A percentile compares a stretch with the other conserved stretches of the same genome.
These are phyloP conservation scores for Ophiostoma ulmi DNA, from an alignment of 2,329 filamentous ascomycete genomes.

Conservation along the genomic window DNA sequence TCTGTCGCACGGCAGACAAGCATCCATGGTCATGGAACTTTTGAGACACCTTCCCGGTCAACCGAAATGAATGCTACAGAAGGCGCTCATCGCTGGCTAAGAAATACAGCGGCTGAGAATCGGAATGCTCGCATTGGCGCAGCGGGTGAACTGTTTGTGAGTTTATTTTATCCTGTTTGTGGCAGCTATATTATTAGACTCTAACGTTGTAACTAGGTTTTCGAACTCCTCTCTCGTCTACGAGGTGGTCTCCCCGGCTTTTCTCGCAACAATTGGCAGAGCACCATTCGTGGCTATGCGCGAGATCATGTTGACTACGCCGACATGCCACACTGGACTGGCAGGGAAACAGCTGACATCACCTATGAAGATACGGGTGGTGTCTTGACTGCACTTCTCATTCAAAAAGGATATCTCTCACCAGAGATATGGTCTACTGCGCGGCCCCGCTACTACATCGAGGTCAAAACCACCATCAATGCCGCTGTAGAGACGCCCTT, in stretches of 20 bases:
- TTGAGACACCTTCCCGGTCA: not conserved
- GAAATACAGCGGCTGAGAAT: not conserved
- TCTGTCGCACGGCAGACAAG: not conserved
- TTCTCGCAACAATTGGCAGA: slow-evolving; percentile 42
- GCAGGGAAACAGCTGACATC: slow-evolving; percentile 45
- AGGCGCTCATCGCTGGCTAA: slow-evolving; percentile 11
- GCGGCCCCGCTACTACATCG: slow-evolving; percentile 42
- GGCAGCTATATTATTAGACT: not conserved
- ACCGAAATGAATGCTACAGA: not conserved
- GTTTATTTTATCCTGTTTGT: not conserved
- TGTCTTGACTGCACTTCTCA: slow-evolving; percentile 35
- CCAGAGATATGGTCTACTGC: slow-evolving; percentile 30
- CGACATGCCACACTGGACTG: slow-evolving; percentile 38
- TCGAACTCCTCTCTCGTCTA: not conserved
- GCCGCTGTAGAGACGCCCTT: slow-evolving; percentile 38
- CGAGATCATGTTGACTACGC: slow-evolving; percentile 39
- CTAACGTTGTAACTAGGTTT: not conserved
- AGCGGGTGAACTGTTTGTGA: slow-evolving; percentile 19
- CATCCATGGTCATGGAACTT: not conserved
- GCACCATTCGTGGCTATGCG: slow-evolving; percentile 42
- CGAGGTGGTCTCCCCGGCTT: slow-evolving; percentile 32
- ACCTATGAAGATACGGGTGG: slow-evolving; percentile 39
- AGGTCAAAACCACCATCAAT: slow-evolving; percentile 47
- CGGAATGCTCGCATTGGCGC: slow-evolving; percentile 8
- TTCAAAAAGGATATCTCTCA: slow-evolving; percentile 35